Evolutionary conservation across 1,284 basidiomycete species (phyloP).

Genomic region (Irpex rosettiformis): DNA sequence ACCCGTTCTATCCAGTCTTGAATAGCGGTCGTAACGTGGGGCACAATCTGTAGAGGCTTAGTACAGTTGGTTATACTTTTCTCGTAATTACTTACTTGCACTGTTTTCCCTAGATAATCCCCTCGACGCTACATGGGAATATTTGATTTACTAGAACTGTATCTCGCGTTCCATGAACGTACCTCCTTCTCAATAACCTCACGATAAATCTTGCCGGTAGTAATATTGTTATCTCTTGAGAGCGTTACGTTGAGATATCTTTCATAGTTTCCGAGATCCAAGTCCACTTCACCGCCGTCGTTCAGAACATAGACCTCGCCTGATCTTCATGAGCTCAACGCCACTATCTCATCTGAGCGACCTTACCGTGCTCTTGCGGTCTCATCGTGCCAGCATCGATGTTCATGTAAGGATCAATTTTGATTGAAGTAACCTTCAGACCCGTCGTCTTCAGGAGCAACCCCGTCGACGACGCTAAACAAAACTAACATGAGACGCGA

Average conservation of each 20-base stretch:
- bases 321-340: slow-evolving; percentile 28
- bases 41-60: slow-evolving; percentile 72
- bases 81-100: slow-evolving; percentile 52
- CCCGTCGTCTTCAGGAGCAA: slow-evolving; percentile 94
- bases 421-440: slow-evolving; percentile 97
- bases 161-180: slow-evolving; percentile 26
- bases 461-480: slow-evolving; percentile 91
- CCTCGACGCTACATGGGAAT: slow-evolving; percentile 68
- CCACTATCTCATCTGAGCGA: neutral
- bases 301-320: slow-evolving; percentile 98
- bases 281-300: slow-evolving; percentile 97
- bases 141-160: neutral
- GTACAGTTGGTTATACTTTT: neutral
- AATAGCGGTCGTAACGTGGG: slow-evolving; percentile 95
- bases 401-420: slow-evolving; percentile 99
- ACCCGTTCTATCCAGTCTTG: slow-evolving; percentile 99
- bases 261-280: slow-evolving; percentile 98
- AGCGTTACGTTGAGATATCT: slow-evolving; percentile 95
- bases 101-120: slow-evolving; percentile 97
- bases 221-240: slow-evolving; percentile 95
- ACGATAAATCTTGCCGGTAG: slow-evolving; percentile 96
- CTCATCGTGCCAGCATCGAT: slow-evolving; percentile 99
- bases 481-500: slow-evolving; percentile 16
- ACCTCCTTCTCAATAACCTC: slow-evolving; percentile 99
- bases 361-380: slow-evolving; percentile 93